Base-by-base conservation (phyloP, 345 rosid genomes). In the Pistacia integerrima region DNA sequence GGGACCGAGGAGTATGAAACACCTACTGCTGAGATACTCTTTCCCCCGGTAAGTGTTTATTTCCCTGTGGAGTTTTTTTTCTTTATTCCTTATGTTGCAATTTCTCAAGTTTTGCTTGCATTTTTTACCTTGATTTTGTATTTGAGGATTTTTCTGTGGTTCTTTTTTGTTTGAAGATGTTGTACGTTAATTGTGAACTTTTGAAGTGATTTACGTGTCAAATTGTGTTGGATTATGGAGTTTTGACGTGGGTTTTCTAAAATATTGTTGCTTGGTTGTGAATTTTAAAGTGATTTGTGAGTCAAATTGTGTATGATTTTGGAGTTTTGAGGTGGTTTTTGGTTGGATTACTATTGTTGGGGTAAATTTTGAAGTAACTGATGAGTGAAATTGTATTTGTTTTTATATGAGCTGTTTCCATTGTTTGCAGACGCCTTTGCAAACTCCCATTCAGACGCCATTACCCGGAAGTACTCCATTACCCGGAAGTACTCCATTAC, bases 1-100 rank as follows among this genome's bases (percentile, higher is more conserved):
- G 98, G 92, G 66, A 81, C 93, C 0, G 99, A 97, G 83, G 99
- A 97, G 83, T 97, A 88, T 18, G 98, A 97, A 84, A 97, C 99
- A 66, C 99, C 99, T 38, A 97, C 99, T 1, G 95, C 96, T 73
- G 99, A 94, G 69, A 90, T 97, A 75, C 95, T 94, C 63, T 94
- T 94, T 67, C 97, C 99, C 77, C 97, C 98, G 12, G 99, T 96
- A 36, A 82, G 83, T 83, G 16, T 56, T 75, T 28, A 14, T 25
- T 68, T 64, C 18, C 9, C 10, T 9, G 17, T n/a, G 18, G 56
- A 46, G 11, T 73, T 11, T 10, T 25, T 25, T 55, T 70, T 38
- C n/a, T 35, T n/a, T 35, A 51, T 63, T 11, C 30, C 4, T 36
- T 4, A 35, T n/a, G 30, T 8, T 70, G 64, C 30, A 18, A 8